Conservation (phyloP, 148 eudicot species). For the Vaccinium darrowii region DNA sequence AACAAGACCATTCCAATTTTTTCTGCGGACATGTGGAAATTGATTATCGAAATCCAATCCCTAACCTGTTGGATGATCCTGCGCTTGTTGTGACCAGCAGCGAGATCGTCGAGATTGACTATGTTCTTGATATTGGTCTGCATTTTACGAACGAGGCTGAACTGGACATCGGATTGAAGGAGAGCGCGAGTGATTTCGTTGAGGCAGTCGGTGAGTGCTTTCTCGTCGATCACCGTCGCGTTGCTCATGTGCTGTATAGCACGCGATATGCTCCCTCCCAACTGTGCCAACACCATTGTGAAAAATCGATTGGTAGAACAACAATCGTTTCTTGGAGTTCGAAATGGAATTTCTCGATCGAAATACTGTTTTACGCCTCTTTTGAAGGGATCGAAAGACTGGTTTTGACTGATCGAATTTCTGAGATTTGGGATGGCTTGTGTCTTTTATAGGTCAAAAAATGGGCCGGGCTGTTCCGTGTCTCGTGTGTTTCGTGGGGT, state of each 20-base stretch:
- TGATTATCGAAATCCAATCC: not conserved
- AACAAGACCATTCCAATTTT: not conserved
- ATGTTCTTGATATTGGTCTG: slow-evolving; percentile 85
- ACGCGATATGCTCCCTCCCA: slow-evolving; percentile 89
- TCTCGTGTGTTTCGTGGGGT: not conserved
- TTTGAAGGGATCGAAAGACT: too few relatives aligned
- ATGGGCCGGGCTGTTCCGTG: not conserved
- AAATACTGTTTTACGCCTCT: too few relatives aligned
- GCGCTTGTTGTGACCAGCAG: slow-evolving; percentile 96
- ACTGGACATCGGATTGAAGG: slow-evolving; percentile 84
- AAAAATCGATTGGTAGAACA: not conserved
- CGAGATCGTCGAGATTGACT: slow-evolving; percentile 95
- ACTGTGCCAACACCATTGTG: slow-evolving; percentile 85
- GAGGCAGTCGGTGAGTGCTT: slow-evolving; percentile 78
- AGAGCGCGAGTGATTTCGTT: slow-evolving; percentile 95
- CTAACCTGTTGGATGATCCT: slow-evolving; percentile 82
- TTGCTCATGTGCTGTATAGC: slow-evolving; percentile 99
- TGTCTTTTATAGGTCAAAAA: not conserved
- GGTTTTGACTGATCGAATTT: not conserved
- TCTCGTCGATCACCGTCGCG: slow-evolving; percentile 94
- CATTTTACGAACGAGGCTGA: slow-evolving; percentile 89
- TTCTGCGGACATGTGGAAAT: not conserved
- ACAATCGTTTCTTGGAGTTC: not conserved
- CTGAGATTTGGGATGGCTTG: not conserved
- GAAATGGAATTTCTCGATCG: not conserved